phyloP scores from a whole-genome alignment of 495 filamentous ascomycete genomes.

The Saxophila tyrrhenica region DNA sequence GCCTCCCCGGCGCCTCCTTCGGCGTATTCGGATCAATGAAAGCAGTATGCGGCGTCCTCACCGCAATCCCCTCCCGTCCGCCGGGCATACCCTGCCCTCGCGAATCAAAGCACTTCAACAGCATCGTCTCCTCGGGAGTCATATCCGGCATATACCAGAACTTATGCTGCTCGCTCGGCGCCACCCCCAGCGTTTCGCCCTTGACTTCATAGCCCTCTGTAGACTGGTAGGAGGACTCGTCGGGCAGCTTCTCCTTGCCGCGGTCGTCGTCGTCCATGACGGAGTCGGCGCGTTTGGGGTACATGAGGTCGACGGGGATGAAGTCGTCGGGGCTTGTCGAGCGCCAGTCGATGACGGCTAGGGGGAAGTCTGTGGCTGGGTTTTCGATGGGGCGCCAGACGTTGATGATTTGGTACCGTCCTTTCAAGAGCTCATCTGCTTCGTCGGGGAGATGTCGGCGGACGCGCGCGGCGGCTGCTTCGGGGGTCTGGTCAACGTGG shows the following conservation, averaged over 20 bases:
- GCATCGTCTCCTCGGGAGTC: slow-evolving; percentile 31
- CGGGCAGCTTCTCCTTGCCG: slow-evolving; percentile 28
- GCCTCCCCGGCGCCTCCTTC: slow-evolving; percentile 25
- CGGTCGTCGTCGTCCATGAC: slow-evolving; percentile 23
- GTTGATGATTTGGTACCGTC: slow-evolving; percentile 66
- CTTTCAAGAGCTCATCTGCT: slow-evolving; percentile 47
- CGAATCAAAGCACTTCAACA: slow-evolving; percentile 32
- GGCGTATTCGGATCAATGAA: slow-evolving; percentile 28
- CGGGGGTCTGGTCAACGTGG: slow-evolving; percentile 31
- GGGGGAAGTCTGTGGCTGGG: slow-evolving; percentile 27
- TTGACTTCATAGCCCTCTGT: slow-evolving; percentile 28
- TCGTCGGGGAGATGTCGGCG: slow-evolving; percentile 37
- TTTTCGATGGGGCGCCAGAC: slow-evolving; percentile 64
- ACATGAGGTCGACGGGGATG: slow-evolving; percentile 27
- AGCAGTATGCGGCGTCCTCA: slow-evolving; percentile 31
- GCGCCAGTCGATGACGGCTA: slow-evolving; percentile 31
- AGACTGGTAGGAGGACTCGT: slow-evolving; percentile 6
- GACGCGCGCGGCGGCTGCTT: slow-evolving; percentile 26
- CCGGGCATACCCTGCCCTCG: slow-evolving; percentile 24
- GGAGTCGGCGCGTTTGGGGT: slow-evolving; percentile 23
- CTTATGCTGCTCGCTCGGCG: slow-evolving; percentile 25
- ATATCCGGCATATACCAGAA: slow-evolving; percentile 33
- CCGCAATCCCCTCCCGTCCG: slow-evolving; percentile 23
- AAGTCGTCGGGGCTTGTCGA: slow-evolving; percentile 26
- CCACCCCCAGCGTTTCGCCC: slow-evolving; percentile 29